Evolutionary conservation across 345 rosid genomes (phyloP).

Genomic region (Diplotaxis tenuifolia): DNA sequence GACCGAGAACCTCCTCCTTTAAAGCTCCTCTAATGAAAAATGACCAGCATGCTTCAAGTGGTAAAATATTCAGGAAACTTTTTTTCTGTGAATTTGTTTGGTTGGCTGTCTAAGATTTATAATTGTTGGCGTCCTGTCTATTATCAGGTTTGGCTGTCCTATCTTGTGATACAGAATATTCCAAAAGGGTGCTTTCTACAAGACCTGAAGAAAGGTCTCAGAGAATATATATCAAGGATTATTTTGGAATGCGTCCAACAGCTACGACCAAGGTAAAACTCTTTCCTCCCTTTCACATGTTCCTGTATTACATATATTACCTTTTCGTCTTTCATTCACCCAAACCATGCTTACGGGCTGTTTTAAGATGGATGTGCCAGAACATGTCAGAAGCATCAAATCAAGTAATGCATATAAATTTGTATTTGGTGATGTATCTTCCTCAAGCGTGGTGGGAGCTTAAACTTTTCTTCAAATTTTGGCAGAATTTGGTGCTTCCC

Average conservation of each 20-base stretch:
- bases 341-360: slow-evolving; percentile 18
- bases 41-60: slow-evolving; percentile 42
- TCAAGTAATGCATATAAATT: slow-evolving; percentile 56
- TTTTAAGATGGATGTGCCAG: slow-evolving; percentile 47
- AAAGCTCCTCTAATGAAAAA: slow-evolving; percentile 56
- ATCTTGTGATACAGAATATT: slow-evolving; percentile 42
- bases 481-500: slow-evolving; percentile 66
- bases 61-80: slow-evolving; percentile 38
- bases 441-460: slow-evolving; percentile 50
- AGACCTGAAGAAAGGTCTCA: slow-evolving; percentile 57
- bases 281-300: neutral
- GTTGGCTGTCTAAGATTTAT: slow-evolving; percentile 10
- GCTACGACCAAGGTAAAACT: slow-evolving; percentile 50
- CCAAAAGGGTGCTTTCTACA: slow-evolving; percentile 52
- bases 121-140: slow-evolving; percentile 25
- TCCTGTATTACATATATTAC: slow-evolving; percentile 1
- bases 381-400: slow-evolving; percentile 44
- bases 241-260: slow-evolving; percentile 56
- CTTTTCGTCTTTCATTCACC: slow-evolving; percentile 21
- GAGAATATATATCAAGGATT: slow-evolving; percentile 69
- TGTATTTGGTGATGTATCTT: slow-evolving; percentile 53
- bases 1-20: slow-evolving; percentile 68
- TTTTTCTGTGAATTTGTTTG: slow-evolving; percentile 21
- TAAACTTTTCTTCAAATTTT: slow-evolving; percentile 57
- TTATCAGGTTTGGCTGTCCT: slow-evolving; percentile 53